These are phyloP conservation scores for Colletotrichum brevisporum DNA, from an alignment of 2,329 filamentous ascomycete species.

Conservation along the genomic window DNA sequence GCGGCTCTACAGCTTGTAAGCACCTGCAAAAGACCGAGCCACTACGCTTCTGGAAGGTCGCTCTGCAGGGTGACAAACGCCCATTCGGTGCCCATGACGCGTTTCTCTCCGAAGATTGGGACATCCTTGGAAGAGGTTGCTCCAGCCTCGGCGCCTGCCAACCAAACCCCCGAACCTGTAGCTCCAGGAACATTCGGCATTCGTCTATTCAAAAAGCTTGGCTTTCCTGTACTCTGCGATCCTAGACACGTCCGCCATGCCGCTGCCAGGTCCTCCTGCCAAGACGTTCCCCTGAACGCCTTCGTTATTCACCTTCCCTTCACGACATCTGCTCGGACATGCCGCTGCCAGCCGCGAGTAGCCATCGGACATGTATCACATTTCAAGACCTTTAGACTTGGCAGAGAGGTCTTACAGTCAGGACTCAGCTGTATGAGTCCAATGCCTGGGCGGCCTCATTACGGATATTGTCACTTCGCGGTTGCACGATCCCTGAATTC, in stretches of 20 bases:
- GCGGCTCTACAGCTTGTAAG: conserved; percentile 9
- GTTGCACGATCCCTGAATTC: neutral
- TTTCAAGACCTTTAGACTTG: neutral
- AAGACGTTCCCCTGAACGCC: neutral
- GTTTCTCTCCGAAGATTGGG: neutral
- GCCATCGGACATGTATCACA: neutral
- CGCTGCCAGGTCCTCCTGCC: conserved; percentile 13
- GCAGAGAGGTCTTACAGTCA: neutral
- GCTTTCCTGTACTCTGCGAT: neutral
- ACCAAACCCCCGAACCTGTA: neutral
- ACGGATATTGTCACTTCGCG: neutral
- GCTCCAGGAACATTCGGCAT: conserved; percentile 15
- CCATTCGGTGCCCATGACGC: conserved; percentile 4
- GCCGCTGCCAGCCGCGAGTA: neutral
- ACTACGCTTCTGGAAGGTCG: conserved; percentile 19
- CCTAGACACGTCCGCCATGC: neutral
- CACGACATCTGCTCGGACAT: neutral
- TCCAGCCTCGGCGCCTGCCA: neutral
- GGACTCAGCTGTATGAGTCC: neutral
- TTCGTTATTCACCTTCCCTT: conserved; percentile 16
- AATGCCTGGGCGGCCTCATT: neutral
- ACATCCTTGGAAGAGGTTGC: neutral
- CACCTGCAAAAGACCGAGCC: neutral
- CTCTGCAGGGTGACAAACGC: neutral
- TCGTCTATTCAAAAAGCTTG: conserved; percentile 14